Evolutionary conservation across 306 rosid genomes (phyloP).

Genomic region (Rosa lucieae): DNA sequence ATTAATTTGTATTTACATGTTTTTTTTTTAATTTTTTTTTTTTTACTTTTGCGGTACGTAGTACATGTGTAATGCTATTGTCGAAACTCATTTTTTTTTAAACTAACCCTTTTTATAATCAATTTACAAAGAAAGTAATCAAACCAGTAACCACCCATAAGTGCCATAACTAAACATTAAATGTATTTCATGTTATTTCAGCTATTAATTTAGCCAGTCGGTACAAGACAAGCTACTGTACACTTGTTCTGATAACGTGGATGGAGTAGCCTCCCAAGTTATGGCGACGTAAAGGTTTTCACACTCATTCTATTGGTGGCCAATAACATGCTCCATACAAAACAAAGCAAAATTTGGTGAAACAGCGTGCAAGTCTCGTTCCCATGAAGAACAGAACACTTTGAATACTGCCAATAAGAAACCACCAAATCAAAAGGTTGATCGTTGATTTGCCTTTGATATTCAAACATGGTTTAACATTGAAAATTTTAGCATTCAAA

Average conservation of each 20-base stretch:
- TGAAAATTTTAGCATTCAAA: not conserved
- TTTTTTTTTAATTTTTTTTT: too few relatives aligned
- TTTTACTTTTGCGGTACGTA: too few relatives aligned
- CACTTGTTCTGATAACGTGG: not conserved
- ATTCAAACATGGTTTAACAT: not conserved
- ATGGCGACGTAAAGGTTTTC: not conserved
- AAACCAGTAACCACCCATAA: too few relatives aligned
- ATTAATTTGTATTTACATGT: too few relatives aligned
- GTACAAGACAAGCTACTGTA: not conserved
- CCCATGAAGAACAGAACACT: not conserved
- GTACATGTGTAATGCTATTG: too few relatives aligned
- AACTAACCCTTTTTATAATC: too few relatives aligned
- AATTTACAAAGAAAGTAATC: too few relatives aligned
- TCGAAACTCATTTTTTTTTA: too few relatives aligned
- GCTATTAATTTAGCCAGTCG: constrained; percentile 10
- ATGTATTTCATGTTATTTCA: too few relatives aligned
- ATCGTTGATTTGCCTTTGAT: not conserved
- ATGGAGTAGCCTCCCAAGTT: not conserved
- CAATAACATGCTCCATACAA: not conserved
- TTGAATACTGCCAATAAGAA: not conserved
- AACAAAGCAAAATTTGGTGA: not conserved
- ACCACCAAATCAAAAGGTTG: not conserved
- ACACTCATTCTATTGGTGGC: not conserved
- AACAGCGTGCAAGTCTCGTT: constrained; percentile 19
- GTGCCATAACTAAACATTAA: too few relatives aligned